These are phyloP conservation scores for Hippophae gyantsensis DNA, from an alignment of 306 rosid genomes.

Conservation along the genomic window DNA sequence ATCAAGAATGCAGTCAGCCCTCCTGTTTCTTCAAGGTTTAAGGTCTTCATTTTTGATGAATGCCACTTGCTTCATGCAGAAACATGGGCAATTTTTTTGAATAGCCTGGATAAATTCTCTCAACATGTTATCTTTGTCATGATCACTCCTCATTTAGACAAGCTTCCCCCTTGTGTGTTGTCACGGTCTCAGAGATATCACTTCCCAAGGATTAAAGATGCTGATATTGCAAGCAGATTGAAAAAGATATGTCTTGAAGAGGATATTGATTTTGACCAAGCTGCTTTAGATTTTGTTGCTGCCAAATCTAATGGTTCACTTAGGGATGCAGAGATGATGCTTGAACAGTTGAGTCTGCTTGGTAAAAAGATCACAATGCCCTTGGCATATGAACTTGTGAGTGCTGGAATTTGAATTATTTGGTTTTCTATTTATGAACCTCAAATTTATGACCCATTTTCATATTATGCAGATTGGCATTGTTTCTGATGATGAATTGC, in stretches of 20 bases:
- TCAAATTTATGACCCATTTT: constrained; percentile 8
- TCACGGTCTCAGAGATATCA: constrained; percentile 63
- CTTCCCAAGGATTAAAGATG: constrained; percentile 64
- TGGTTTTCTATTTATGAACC: neutral
- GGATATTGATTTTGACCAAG: constrained; percentile 60
- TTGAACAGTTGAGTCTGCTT: constrained; percentile 84
- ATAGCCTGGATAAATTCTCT: constrained; percentile 49
- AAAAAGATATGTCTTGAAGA: constrained; percentile 50
- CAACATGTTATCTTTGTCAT: constrained; percentile 61
- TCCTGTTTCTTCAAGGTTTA: constrained; percentile 54
- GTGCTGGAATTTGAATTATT: constrained; percentile 19
- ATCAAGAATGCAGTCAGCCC: constrained; percentile 48
- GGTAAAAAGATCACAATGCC: constrained; percentile 53
- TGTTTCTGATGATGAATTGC: constrained; percentile 73
- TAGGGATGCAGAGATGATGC: constrained; percentile 91
- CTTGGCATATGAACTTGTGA: constrained; percentile 66
- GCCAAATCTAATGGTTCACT: constrained; percentile 66
- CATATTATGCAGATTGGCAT: constrained; percentile 59
- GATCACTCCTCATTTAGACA: constrained; percentile 65
- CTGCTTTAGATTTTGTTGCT: constrained; percentile 59
- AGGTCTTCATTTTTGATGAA: constrained; percentile 79
- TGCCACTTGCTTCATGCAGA: constrained; percentile 58
- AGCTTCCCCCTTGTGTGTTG: constrained; percentile 57
- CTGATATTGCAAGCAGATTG: constrained; percentile 50
- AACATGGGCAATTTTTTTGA: constrained; percentile 58